These are phyloP conservation scores for Diaporthe capsici DNA, from an alignment of 2,329 filamentous ascomycete species.

Conservation along the genomic window DNA sequence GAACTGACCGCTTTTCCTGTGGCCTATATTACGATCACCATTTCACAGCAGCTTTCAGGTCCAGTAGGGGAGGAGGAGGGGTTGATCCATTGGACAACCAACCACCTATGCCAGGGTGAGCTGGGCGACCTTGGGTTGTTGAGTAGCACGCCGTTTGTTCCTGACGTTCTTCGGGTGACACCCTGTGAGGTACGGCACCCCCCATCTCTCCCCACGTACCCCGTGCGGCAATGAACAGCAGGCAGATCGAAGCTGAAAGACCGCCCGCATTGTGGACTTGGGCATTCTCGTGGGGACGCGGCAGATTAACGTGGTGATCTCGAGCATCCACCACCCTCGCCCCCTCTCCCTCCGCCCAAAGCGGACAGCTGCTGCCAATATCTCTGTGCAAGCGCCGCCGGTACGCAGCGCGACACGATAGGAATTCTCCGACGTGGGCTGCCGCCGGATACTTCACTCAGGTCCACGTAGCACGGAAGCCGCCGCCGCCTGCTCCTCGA, in stretches of 20 bases:
- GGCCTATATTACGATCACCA: conserved; percentile 34
- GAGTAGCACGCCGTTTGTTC: conserved; percentile 35
- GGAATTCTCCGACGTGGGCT: conserved; percentile 35
- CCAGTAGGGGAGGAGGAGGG: background rate
- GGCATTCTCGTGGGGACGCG: conserved; percentile 23
- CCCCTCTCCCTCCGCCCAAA: background rate
- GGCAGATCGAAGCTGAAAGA: conserved; percentile 26
- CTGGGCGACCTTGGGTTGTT: conserved; percentile 10
- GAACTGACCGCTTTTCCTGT: conserved; percentile 38
- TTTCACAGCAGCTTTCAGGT: conserved; percentile 32
- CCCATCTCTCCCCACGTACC: conserved; percentile 13
- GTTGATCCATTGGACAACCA: conserved; percentile 28
- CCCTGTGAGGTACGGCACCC: conserved; percentile 15
- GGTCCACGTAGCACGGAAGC: conserved; percentile 16
- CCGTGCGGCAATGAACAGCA: conserved; percentile 31
- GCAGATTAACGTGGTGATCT: conserved; percentile 14
- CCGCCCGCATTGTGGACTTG: conserved; percentile 8
- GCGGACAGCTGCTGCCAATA: conserved; percentile 31
- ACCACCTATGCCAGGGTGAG: conserved; percentile 13
- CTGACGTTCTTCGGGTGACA: conserved; percentile 34
- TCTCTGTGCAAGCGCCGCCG: conserved; percentile 25
- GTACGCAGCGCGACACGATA: conserved; percentile 28
- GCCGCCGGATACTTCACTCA: conserved; percentile 23
- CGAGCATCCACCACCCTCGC: background rate
- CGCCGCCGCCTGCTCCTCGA: conserved; percentile 21